Evolutionary conservation across 768 basidiomycete genomes (phyloP), one percentile per base, ranked within the genome.

Genomic region (Hydnum rufescens): DNA sequence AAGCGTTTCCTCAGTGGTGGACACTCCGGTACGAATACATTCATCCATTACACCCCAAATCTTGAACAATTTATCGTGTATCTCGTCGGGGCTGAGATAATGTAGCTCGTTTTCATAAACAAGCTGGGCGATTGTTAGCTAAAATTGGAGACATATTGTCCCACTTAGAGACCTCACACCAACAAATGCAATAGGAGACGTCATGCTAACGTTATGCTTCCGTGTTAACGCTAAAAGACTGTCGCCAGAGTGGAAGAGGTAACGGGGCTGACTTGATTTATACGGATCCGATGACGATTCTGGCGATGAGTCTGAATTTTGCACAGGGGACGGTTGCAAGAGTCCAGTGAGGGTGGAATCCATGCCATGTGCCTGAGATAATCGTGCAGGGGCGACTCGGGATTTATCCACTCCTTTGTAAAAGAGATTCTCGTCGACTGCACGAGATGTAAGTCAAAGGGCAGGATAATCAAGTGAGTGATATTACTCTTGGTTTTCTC

Each of bases 21-120:
- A 80, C 5, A 96, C 89, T 19, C 92, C 92, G 2, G 74, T 72
- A 1, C 63, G 80, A 55, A 95, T 96, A 63, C 86, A 92, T 53
- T 80, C 76, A 61, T 93, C 88, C 92, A 95, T 95, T 3, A 89
- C 86, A 51, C 68, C 61, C 89, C 89, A 93, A 46, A 92, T 88
- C 26, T 75, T 74, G 71, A 77, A 74, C 57, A 86, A 71, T 68
- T 87, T 87, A 46, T 71, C 64, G 56, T 78, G 74, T 54, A 89
- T 82, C 5, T 86, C 79, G 22, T 75, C 75, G 49, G 84, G 77
- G 2, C 76, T 75, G 53, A 81, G 74, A 16, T 85, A 89, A 55
- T 71, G 77, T 59, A 76, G 74, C 65, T 95, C 89, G 60, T 95
- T 95, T 64, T 92, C 83, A 62, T 86, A 84, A 1, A 93, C 87